Percentiles rank a stretch among this genome's conserved stretches.
Conservation (phyloP, 1,284 basidiomycete genomes). For the Ustilago tritici region DNA sequence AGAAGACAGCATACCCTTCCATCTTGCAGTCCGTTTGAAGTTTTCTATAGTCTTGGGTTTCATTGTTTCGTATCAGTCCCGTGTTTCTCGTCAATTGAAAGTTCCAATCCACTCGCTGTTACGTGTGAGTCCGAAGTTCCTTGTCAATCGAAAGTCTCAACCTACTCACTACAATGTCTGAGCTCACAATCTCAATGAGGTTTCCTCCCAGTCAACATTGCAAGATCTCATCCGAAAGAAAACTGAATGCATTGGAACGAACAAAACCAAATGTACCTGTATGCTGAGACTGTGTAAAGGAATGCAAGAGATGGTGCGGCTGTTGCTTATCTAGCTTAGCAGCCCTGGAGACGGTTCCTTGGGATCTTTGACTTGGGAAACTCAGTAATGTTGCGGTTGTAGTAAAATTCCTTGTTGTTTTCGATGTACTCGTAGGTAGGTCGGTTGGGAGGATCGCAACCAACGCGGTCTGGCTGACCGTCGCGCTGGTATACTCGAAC, state of each 20-base stretch:
- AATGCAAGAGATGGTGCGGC: background rate
- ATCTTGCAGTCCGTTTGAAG: background rate
- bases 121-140: no score
- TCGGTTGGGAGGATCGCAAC: constrained; percentile 64
- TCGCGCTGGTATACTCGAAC: constrained; percentile 72
- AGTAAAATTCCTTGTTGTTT: constrained; percentile 65
- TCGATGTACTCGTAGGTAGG: constrained; percentile 68
- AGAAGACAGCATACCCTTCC: background rate
- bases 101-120: background rate
- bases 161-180: background rate
- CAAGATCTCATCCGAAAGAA: background rate
- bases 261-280: background rate
- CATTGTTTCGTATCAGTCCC: background rate
- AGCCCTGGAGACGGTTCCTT: constrained; percentile 42
- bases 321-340: constrained; percentile 11
- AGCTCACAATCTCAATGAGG: background rate
- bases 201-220: background rate
- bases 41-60: background rate
- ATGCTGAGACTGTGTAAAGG: background rate
- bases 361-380: constrained; percentile 51
- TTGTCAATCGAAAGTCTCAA: background rate
- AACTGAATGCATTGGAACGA: constrained; percentile 6
- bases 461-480: constrained; percentile 66
- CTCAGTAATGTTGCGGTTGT: constrained; percentile 60
- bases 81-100: background rate